Base-by-base conservation (phyloP, 805 yeast species). In the Candida patagonica region DNA sequence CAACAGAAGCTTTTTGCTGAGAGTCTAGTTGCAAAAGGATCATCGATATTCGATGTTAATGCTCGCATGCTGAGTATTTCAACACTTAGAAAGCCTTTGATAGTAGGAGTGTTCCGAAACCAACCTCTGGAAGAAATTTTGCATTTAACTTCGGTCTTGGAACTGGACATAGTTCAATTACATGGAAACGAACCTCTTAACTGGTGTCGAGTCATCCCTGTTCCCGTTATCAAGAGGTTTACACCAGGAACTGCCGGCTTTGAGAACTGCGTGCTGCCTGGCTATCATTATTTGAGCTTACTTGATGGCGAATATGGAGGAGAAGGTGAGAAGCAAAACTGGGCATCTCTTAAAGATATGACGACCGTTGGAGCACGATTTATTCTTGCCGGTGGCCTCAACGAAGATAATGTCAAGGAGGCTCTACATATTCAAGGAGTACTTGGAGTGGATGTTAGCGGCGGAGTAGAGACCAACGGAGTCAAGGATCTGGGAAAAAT, bases 231-330 rank as follows among this genome's bases (percentile, higher is more conserved):
- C 43, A 72, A 82, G 35, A 65, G 96, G 42, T 80, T 74, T 50
- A 75, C 80, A 1, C 84, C 94, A 0, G 62, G 63, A 19, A 55
- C 70, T 2, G 56, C 61, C 0, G 58, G 58, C 12, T 65, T 74
- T 45, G 46, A 52, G 2, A 56, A 53, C 10, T 50, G 65, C 13
- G 41, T 48, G 7, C 40, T 55, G 3, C 47, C 53, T 3, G 55
- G 60, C 4, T 61, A 66, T 12, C 78, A 80, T 40, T 50, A 71
- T 8, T 46, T 80, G 4, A 75, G 87, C 1, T 65, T 92, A 35
- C 65, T 89, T 15, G 98, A 92, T 54, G 80, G 94, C 2, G 95
- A 84, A 51, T 70, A 70, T 1, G 98, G 98, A 8, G 98, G 98
- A 1, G 92, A 86, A 49, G 98, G 98, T 5, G 73, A 74, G 40